phyloP scores from a whole-genome alignment of 768 basidiomycete genomes.

The Suillus cothurnatus region DNA sequence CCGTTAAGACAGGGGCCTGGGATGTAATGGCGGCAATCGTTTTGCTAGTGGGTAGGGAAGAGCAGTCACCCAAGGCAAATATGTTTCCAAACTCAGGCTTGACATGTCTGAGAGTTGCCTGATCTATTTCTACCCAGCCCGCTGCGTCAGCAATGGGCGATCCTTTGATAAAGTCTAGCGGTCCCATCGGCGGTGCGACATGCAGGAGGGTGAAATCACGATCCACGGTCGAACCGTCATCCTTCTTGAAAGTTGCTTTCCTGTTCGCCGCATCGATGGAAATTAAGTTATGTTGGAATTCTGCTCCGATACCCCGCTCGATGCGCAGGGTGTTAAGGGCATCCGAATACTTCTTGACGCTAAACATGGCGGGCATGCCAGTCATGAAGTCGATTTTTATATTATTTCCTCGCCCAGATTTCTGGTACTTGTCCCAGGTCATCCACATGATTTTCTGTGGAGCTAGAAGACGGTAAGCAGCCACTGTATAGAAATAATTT shows the following conservation, averaged over 20 bases:
- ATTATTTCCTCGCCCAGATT: constrained; percentile 56
- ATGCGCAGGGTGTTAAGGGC: constrained; percentile 77
- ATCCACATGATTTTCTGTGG: constrained; percentile 98
- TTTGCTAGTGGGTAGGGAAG: constrained; percentile 92
- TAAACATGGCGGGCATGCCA: constrained; percentile 95
- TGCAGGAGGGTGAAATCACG: constrained; percentile 85
- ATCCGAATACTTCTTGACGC: constrained; percentile 94
- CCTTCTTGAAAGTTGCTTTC: constrained; percentile 83
- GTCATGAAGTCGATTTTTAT: constrained; percentile 80
- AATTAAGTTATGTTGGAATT: constrained; percentile 83
- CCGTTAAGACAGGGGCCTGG: constrained; percentile 87
- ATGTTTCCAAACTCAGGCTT: constrained; percentile 82
- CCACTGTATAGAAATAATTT: neutral
- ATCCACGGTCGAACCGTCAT: constrained; percentile 67
- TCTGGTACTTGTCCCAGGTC: constrained; percentile 83
- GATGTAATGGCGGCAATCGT: constrained; percentile 93
- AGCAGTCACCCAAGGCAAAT: constrained; percentile 91
- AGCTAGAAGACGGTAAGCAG: constrained; percentile 41
- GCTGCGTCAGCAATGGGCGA: constrained; percentile 77
- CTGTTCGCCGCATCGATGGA: constrained; percentile 69
- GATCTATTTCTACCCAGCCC: constrained; percentile 91
- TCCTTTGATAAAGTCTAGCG: constrained; percentile 75
- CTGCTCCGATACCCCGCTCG: constrained; percentile 76
- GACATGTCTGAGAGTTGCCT: constrained; percentile 77
- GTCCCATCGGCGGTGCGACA: constrained; percentile 91